Percentiles rank a stretch among this genome's conserved stretches.
These are phyloP conservation scores for Penicillium cinerascens DNA, from an alignment of 495 filamentous ascomycete genomes.

Conservation along the genomic window DNA sequence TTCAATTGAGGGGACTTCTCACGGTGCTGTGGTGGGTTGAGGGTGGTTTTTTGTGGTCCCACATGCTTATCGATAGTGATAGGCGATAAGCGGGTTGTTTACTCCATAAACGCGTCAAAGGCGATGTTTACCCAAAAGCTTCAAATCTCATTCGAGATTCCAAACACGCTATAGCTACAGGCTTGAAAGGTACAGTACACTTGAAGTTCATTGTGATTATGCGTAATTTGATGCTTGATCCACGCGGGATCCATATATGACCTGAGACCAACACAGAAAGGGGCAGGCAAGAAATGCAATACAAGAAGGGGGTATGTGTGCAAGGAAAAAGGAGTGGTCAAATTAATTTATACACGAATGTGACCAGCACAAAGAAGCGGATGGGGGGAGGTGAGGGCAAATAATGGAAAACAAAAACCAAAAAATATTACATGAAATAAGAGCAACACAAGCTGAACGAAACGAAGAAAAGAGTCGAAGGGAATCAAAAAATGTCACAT, in stretches of 20 bases:
- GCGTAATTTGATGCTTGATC: slow-evolving; percentile 22
- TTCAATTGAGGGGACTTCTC: not conserved
- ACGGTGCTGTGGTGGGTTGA: not conserved
- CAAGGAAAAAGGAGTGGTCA: slow-evolving; percentile 18
- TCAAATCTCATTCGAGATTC: no score
- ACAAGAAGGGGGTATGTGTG: slow-evolving; percentile 29
- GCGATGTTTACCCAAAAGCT: no score
- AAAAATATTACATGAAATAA: slow-evolving; percentile 29
- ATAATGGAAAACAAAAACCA: not conserved
- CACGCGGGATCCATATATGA: slow-evolving; percentile 14
- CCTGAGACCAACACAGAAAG: slow-evolving; percentile 25
- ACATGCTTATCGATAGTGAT: slow-evolving; percentile 13
- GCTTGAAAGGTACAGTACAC: no score
- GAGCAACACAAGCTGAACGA: slow-evolving; percentile 14
- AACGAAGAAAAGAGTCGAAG: slow-evolving; percentile 7
- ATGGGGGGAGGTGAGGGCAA: not conserved
- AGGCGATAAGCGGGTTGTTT: not conserved
- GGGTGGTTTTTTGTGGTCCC: slow-evolving; percentile 7
- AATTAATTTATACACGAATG: slow-evolving; percentile 36
- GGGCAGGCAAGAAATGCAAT: slow-evolving; percentile 27
- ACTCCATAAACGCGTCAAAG: not conserved
- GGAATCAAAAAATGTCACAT: slow-evolving; percentile 11
- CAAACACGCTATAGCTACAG: no score
- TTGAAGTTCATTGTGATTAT: slow-evolving; percentile 2
- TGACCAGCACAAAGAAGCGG: slow-evolving; percentile 31